Evolutionary conservation across 192 early-diverging fungal species (phyloP), one percentile per base, ranked within the genome.

Genomic region (Coemansia sp.): DNA sequence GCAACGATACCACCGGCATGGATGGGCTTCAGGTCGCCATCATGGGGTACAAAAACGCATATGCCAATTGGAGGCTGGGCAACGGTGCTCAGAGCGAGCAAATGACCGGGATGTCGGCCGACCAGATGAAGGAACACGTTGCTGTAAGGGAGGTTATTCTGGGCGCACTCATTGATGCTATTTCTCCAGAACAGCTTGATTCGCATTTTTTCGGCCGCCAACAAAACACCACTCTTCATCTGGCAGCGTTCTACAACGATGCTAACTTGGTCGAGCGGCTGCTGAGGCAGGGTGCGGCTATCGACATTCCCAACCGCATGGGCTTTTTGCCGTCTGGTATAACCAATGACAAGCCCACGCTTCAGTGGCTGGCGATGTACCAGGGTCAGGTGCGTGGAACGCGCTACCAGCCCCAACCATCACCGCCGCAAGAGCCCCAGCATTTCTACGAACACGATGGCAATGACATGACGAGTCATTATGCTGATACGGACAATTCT

Each of bases 1-100:
- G 83, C 2, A 81, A 78, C 57, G 83, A 84, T 66, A 84, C 83
- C 16, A 67, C 83, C 5, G 76, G 76, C 25, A 84, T 84, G 83
- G 83, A 84, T 30, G 83, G 75, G n/a, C 68, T 84, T 40, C 83
- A 84, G 60, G 73, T 84, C 14, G 79, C 83, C 34, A 77, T 84
- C 22, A 82, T 84, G 79, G 78, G 73, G 3, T 82, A 77, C 67
- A 83, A 83, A 50, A 83, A 83, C 61, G 80, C 80, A 0, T 83
- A 83, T 32, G 80, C 80, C 8, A 71, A 77, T 68, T 83, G 80
- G 80, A 68, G 80, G 28, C 62, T 83, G 33, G 80, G 80, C 48
- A 73, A 76, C 50, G 74, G 71, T 51, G 60, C 70, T 7, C 78
- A 82, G 50, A 64, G 62, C 12, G 77, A 77, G 68, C 75, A 77